These are phyloP conservation scores for Paralagenidium karlingii DNA, from an alignment of 352 stramenopile species.

Conservation along the genomic window DNA sequence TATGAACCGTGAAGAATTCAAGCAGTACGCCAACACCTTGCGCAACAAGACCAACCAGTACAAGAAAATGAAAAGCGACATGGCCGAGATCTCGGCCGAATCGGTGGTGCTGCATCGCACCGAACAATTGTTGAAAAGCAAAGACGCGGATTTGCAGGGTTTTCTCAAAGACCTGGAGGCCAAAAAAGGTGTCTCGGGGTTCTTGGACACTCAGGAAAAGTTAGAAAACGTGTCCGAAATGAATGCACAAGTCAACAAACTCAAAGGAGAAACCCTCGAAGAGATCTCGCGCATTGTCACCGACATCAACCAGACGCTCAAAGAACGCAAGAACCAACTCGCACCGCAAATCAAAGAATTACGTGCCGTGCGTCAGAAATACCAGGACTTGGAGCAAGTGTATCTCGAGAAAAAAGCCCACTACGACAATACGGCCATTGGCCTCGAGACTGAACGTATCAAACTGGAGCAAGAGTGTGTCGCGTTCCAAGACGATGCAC, in stretches of 20 bases:
- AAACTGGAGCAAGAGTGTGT: slow-evolving; percentile 85
- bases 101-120: slow-evolving; percentile 85
- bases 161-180: slow-evolving; percentile 77
- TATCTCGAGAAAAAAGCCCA: slow-evolving; percentile 80
- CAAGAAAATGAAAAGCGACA: slow-evolving; percentile 83
- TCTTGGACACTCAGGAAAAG: slow-evolving; percentile 76
- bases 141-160: slow-evolving; percentile 72
- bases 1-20: slow-evolving; percentile 84
- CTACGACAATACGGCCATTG: slow-evolving; percentile 84
- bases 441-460: slow-evolving; percentile 79
- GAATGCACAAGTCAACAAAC: slow-evolving; percentile 82
- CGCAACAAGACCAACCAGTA: slow-evolving; percentile 88
- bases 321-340: slow-evolving; percentile 86
- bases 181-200: slow-evolving; percentile 76
- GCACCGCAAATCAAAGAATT: slow-evolving; percentile 89
- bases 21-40: slow-evolving; percentile 79
- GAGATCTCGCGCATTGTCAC: slow-evolving; percentile 88
- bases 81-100: slow-evolving; percentile 75
- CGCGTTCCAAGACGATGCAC: slow-evolving; percentile 77
- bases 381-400: slow-evolving; percentile 83
- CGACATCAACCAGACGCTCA: slow-evolving; percentile 86
- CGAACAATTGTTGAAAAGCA: slow-evolving; percentile 84
- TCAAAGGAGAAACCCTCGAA: slow-evolving; percentile 88
- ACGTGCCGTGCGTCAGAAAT: slow-evolving; percentile 72
- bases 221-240: slow-evolving; percentile 81